These are phyloP conservation scores for Pythium phragmiticola DNA, from an alignment of 352 stramenopile genomes.

Conservation along the genomic window DNA sequence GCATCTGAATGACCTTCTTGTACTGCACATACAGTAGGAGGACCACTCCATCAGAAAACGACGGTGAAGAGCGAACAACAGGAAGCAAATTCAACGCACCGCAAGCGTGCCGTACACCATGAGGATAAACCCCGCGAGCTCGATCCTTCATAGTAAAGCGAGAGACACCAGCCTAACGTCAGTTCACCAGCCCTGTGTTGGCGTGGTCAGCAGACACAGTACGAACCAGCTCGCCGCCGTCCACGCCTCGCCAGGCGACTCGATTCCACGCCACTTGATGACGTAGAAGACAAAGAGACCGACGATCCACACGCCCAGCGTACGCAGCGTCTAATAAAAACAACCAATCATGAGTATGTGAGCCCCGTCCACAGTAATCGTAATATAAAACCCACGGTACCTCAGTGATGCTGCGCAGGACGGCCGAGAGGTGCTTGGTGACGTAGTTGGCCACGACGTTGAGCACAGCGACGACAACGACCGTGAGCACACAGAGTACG, in stretches of 20 bases:
- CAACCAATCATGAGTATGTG: too few species aligned
- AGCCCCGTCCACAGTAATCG: too few species aligned
- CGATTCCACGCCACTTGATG: conserved; percentile 49
- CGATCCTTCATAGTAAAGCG: conserved; percentile 33
- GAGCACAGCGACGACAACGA: conserved; percentile 55
- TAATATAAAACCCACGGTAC: conserved; percentile 20
- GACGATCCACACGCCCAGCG: conserved; percentile 71
- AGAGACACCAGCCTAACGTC: neutral
- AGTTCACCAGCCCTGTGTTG: neutral
- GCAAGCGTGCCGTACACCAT: conserved; percentile 77
- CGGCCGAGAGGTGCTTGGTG: conserved; percentile 76
- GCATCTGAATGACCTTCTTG: conserved; percentile 70
- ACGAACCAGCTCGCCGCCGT: conserved; percentile 65
- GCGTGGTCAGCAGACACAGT: conserved; percentile 26
- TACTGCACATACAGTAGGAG: conserved; percentile 59
- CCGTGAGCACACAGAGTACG: conserved; percentile 50
- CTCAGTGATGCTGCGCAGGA: conserved; percentile 79
- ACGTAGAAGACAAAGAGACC: conserved; percentile 79
- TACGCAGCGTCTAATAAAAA: conserved; percentile 56
- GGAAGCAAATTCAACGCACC: conserved; percentile 35
- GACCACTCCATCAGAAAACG: neutral
- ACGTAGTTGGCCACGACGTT: conserved; percentile 80
- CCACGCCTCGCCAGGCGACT: conserved; percentile 67
- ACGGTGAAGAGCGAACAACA: neutral
- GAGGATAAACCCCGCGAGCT: conserved; percentile 65